A percentile compares a stretch with the other conserved stretches of the same genome.
Conservation (phyloP, 2,329 filamentous ascomycete species). For the Verticillium isaacii region DNA sequence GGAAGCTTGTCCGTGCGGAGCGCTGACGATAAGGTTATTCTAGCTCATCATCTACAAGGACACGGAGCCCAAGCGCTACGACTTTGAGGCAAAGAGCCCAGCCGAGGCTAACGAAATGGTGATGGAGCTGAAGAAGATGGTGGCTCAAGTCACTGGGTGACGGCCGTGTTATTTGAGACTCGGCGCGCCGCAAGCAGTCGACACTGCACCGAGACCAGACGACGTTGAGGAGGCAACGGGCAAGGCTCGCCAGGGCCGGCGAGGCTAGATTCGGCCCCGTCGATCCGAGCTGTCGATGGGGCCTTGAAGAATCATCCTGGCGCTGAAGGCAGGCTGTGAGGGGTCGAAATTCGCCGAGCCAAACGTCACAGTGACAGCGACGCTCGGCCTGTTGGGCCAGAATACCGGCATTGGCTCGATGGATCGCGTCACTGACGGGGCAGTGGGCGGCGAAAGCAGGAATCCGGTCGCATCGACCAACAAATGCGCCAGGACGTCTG, state of each 20-base stretch:
- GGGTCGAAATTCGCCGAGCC: background rate
- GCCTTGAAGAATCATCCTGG: background rate
- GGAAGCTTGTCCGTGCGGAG: background rate
- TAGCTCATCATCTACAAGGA: constrained; percentile 69
- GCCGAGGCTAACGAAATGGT: constrained; percentile 78
- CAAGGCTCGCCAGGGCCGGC: background rate
- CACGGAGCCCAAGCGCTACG: constrained; percentile 74
- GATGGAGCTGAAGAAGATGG: constrained; percentile 70
- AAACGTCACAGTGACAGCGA: background rate
- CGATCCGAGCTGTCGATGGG: background rate
- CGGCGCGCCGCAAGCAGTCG: background rate
- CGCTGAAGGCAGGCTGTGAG: background rate
- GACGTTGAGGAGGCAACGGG: background rate
- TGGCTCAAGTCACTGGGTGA: constrained; percentile 26
- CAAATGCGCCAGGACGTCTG: background rate
- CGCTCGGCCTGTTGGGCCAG: background rate
- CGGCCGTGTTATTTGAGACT: background rate
- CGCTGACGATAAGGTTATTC: background rate
- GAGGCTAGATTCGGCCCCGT: background rate
- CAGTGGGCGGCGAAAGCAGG: background rate
- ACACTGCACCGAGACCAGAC: background rate
- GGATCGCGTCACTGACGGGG: background rate
- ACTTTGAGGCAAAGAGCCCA: constrained; percentile 72
- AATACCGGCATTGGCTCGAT: background rate
- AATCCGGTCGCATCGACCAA: background rate